These are phyloP conservation scores for Kernera saxatilis DNA, from an alignment of 345 rosid genomes.

Conservation along the genomic window DNA sequence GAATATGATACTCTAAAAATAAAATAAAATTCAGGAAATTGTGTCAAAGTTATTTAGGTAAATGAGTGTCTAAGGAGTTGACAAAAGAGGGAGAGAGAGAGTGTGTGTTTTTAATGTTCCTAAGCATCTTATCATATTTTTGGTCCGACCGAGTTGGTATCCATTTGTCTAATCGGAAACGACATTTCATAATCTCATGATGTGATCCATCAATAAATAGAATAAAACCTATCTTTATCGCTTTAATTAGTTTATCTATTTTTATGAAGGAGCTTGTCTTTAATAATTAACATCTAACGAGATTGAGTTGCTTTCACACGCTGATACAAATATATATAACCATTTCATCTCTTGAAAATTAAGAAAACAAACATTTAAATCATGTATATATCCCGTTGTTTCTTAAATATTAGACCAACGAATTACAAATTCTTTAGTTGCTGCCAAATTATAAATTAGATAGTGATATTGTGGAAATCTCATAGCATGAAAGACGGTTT, in stretches of 20 bases:
- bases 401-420: background rate
- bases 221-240: background rate
- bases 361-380: background rate
- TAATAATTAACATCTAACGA: background rate
- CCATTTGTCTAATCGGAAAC: background rate
- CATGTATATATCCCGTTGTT: background rate
- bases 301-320: background rate
- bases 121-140: constrained; percentile 11
- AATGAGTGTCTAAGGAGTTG: background rate
- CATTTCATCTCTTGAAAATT: background rate
- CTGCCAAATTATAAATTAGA: too few relatives aligned
- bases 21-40: background rate
- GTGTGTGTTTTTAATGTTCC: background rate
- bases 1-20: too few relatives aligned
- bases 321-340: background rate
- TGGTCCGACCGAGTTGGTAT: constrained; percentile 8
- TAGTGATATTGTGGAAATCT: too few relatives aligned
- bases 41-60: too few relatives aligned
- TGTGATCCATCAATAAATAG: constrained; percentile 1
- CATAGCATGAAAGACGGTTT: too few relatives aligned
- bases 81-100: background rate
- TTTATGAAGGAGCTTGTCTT: background rate
- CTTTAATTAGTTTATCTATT: background rate
- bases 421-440: background rate
- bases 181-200: constrained; percentile 1